Evolutionary conservation across 306 rosid species (phyloP), one percentile per base, ranked within the genome.

Genomic region (Vigna trinervia): DNA sequence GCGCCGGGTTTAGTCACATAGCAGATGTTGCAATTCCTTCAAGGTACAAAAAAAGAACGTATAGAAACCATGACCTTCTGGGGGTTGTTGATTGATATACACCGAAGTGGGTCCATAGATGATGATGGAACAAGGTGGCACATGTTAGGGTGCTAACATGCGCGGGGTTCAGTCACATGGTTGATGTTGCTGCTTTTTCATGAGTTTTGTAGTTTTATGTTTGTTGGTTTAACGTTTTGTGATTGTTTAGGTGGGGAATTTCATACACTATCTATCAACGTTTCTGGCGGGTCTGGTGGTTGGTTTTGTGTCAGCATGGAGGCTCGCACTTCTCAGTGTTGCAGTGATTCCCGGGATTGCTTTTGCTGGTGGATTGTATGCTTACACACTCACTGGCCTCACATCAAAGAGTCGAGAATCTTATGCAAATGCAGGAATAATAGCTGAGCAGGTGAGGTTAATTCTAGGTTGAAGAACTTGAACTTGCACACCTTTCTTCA

Each of bases 341-440:
- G 99, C 99, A 0, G 99, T 96, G 80, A 96, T 96, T 79, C 99
- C 99, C 0, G 99, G 99, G 32, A 96, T 96, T 47, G 99, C 98
- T 71, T 96, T 96, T 65, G 98, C 99, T 17, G 99, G 99, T 5
- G 97, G 99, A 15, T 88, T 96, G 77, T 96, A 96, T 80, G 99
- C 99, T 8, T 96, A 96, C 70, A 96, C 99, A 4, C 97, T 96
- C 80, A 92, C 98, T 0, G 99, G 99, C 69, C 94, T 96, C 8
- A 96, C 99, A 2, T 96, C 99, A 8, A 96, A 96, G 89, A 96
- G 96, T 20, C 96, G 97, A 10, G 90, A 92, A 83, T 96, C 99
- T 1, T 96, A 96, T 75, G 94, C 99, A 45, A 96, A 96, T 79
- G 99, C 98, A 0, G 99, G 99, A 36, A 89, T 93, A 20, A 88